Base-by-base conservation (phyloP, 192 early-diverging fungal genomes). In the Rhizoclosmatium sp. region DNA sequence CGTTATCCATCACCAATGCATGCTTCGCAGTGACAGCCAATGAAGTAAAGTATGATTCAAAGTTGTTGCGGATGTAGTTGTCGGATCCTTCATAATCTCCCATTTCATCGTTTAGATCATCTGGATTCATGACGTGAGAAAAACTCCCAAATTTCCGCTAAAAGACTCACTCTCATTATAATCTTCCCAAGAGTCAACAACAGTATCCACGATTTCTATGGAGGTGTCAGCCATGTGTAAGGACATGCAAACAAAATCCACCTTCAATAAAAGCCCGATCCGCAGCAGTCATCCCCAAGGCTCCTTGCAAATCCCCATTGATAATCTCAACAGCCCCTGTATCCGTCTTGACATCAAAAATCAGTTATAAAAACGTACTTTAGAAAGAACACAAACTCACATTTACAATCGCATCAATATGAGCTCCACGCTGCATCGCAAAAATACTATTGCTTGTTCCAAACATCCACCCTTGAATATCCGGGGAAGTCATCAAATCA, bases 221-320 rank as follows among this genome's bases (percentile, higher is more conserved):
- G 19, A 48, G 48, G 14, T 5, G 23, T 59, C 42, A 62, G 42
- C 19, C 4, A 75, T n/a, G 19, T 21, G 48, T 62, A 59, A 62
- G 60, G 7, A 21, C 51, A 7, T 0, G 0, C 31, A 31, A 31
- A 65, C 2, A 65, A 46, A 31, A 4, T 16, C 4, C 16, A 77
- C 66, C 77, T 70, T 78, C 77, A 49, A 78, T 78, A 70, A 78
- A 78, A 2, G 67, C 66, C 1, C 77, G 65, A 61, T 78, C 77
- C 16, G 56, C 44, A 9, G 23, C 58, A 59, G 68, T 59, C 59
- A 78, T 47, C 21, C n/a, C 9, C 7, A 78, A 16, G 1, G 46
- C 23, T 4, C 41, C 19, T 14, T 19, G 4, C 68, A 78, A 71
- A 45, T 21, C 51, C 5, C 21, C 10, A 48, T 78, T 78, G 23